These are phyloP conservation scores for Quercus rubra DNA, from an alignment of 306 rosid species.

Conservation along the genomic window DNA sequence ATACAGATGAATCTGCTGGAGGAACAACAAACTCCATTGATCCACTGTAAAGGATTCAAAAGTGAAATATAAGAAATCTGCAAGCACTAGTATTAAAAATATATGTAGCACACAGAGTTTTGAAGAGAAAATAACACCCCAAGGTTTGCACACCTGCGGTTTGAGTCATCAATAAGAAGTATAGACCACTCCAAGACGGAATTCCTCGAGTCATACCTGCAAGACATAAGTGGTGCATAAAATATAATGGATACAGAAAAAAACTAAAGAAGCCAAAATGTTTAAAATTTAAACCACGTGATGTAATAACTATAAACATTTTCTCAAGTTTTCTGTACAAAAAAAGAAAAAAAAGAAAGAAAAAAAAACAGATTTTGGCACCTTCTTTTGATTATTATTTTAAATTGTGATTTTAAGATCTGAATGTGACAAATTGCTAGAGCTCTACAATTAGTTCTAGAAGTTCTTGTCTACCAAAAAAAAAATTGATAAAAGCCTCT, in stretches of 20 bases:
- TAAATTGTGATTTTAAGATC: too few species aligned
- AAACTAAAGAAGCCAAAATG: constrained; percentile 1
- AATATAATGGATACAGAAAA: neutral
- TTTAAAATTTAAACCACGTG: neutral
- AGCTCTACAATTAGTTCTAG: too few species aligned
- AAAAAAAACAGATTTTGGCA: neutral
- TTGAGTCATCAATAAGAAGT: constrained; percentile 80
- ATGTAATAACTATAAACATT: neutral
- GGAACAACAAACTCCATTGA: constrained; percentile 96
- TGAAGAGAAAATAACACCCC: neutral
- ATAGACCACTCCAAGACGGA: constrained; percentile 88
- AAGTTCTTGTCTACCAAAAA: too few species aligned
- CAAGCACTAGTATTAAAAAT: neutral
- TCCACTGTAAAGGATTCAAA: constrained; percentile 56
- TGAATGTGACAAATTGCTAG: too few species aligned
- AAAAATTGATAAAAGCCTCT: too few species aligned
- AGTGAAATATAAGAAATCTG: neutral
- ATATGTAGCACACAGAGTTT: neutral
- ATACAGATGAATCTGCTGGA: constrained; percentile 72
- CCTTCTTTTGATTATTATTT: neutral
- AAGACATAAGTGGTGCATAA: constrained; percentile 10
- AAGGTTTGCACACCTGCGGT: constrained; percentile 66
- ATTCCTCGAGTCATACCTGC: constrained; percentile 89
- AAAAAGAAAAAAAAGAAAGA: too few species aligned
- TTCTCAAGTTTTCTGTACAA: neutral